Percentiles rank a stretch among this genome's conserved stretches.
Conservation (phyloP, 768 basidiomycete genomes). For the Lactarius hengduanensis region DNA sequence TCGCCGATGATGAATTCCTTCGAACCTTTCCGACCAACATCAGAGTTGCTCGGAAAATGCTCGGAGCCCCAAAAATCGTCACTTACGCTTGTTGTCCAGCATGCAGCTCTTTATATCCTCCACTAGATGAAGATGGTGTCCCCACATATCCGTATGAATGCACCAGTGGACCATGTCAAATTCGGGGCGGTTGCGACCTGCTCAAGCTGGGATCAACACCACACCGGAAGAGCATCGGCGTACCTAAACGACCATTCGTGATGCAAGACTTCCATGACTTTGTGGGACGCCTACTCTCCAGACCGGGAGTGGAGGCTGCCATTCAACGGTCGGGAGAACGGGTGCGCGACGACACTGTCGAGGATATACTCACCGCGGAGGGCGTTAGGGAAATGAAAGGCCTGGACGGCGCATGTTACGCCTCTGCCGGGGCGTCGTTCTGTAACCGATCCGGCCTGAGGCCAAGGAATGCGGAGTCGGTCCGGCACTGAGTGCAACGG, state of each 20-base stretch:
- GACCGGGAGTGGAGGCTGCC: constrained; percentile 2
- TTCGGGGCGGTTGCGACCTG: not conserved
- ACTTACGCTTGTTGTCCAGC: constrained; percentile 8
- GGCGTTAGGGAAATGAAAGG: not conserved
- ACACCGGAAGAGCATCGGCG: constrained; percentile 3
- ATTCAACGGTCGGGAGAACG: not conserved
- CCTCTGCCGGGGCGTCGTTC: too few relatives aligned
- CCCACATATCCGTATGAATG: constrained; percentile 1
- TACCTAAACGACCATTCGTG: constrained; percentile 3
- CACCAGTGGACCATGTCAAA: not conserved
- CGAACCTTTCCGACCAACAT: constrained; percentile 3
- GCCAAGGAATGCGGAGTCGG: too few relatives aligned
- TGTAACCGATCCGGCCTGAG: too few relatives aligned
- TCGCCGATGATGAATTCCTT: not conserved
- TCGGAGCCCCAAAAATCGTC: not conserved
- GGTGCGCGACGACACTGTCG: not conserved
- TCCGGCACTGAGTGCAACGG: too few relatives aligned
- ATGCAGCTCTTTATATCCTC: constrained; percentile 3
- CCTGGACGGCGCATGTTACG: too few relatives aligned
- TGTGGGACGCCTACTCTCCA: not conserved
- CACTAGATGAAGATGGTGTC: not conserved
- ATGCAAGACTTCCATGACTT: constrained; percentile 8
- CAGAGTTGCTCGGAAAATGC: not conserved
- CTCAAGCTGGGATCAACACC: constrained; percentile 2
- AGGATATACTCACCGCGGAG: constrained; percentile 3